phyloP scores from a whole-genome alignment of 2,329 filamentous ascomycete genomes.

The Lecanicillium sp. region DNA sequence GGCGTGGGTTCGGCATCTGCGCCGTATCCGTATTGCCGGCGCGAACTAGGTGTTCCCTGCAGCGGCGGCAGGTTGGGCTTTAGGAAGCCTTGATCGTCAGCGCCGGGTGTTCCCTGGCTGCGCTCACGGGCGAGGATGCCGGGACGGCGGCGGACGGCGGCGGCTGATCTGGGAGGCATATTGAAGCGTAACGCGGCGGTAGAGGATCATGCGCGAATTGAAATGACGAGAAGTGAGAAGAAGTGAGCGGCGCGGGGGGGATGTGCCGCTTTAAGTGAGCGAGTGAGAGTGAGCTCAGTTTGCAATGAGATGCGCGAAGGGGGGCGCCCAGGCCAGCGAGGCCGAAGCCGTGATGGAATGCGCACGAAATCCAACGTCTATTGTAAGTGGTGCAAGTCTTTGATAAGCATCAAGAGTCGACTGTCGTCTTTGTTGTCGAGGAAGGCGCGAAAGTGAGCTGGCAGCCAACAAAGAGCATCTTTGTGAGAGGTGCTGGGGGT shows the following conservation, averaged over 20 bases:
- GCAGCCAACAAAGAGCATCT: constrained; percentile 23
- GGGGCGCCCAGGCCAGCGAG: neutral
- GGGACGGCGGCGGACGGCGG: constrained; percentile 3
- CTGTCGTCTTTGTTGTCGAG: constrained; percentile 6
- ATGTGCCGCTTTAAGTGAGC: neutral
- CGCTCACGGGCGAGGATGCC: neutral
- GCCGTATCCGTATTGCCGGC: constrained; percentile 34
- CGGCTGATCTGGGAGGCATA: constrained; percentile 17
- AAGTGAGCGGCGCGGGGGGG: neutral
- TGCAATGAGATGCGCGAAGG: neutral
- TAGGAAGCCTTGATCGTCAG: constrained; percentile 15
- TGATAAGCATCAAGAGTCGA: constrained; percentile 6
- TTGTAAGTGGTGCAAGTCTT: constrained; percentile 1
- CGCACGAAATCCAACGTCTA: neutral
- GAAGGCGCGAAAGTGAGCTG: constrained; percentile 10
- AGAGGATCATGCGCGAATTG: neutral
- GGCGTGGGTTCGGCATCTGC: constrained; percentile 30
- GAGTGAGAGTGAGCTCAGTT: constrained; percentile 8
- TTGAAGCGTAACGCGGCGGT: neutral
- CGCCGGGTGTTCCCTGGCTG: constrained; percentile 3
- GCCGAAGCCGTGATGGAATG: neutral
- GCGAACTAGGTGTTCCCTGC: constrained; percentile 29
- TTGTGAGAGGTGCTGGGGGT: no score
- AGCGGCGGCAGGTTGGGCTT: constrained; percentile 23
- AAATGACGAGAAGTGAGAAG: neutral